Evolutionary conservation across 257 asterid species (phyloP), one percentile per base, ranked within the genome.

Genomic region (Lavandula angustifolia): DNA sequence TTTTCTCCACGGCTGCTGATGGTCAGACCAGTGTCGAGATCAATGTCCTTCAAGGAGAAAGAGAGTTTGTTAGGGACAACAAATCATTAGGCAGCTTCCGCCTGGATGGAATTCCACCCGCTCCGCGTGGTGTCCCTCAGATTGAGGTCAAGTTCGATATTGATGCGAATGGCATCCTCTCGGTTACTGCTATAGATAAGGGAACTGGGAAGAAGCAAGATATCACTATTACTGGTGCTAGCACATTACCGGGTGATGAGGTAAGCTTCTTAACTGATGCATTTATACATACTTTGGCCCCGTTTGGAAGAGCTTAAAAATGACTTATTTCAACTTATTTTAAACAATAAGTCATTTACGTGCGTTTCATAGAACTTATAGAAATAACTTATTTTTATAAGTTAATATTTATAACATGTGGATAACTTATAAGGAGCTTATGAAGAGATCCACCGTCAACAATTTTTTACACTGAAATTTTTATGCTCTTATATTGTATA

Each of bases 61-160:
- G 97, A 59, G 99, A 92, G 78, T 90, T 92, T 80, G 99, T 92
- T 33, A 85, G 88, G 81, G 97, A 92, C 85, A 92, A 92, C 83
- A 92, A 87, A 71, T 92, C 99, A 61, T 35, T 92, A 41, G 99
- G 99, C 17, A 92, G 99, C 87, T 92, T 92, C 90, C 94, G 99
- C 16, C 85, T 92, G 6, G 99, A 92, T 68, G 99, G 99, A 44
- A 92, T 92, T 10, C 99, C 99, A 9, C 99, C 99, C 12, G 96
- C 99, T 48, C 97, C 99, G 29, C 92, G 97, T 49, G 99, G 99
- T 27, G 99, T 92, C 67, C 99, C 99, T 38, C 99, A 92, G 76
- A 78, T 92, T 41, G 99, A 92, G 82, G 99, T 92, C 63, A 92
- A 92, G 70, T 92, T 92, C 55, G 98, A 92, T 71, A 92, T 92